Evolutionary conservation across 768 basidiomycete genomes (phyloP), one percentile per base, ranked within the genome.

Genomic region (Amanita pallidorosea): DNA sequence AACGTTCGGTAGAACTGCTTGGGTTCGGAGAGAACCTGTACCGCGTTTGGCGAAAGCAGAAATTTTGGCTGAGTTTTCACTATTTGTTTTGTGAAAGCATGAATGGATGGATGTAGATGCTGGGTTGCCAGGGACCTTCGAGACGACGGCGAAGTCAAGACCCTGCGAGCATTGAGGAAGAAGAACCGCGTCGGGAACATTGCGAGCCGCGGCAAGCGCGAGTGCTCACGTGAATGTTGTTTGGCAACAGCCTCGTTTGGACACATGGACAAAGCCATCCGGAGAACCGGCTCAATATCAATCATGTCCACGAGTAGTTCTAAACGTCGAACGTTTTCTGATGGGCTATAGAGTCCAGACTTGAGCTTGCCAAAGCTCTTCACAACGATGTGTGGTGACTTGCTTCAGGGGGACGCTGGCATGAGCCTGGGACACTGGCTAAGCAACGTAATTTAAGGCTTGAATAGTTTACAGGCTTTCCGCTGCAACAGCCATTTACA

Each of bases 1-100:
- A 91, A 53, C 8, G 60, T 56, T 4, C 53, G 51, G 60, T 83
- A 73, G 55, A 85, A 86, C 20, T 73, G 65, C n/a, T 61, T 51
- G 0, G 84, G 85, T 22, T 70, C 63, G 9, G 65, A 59, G 15
- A 46, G 84, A 66, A 4, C 85, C 65, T n/a, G 63, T 60, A 25
- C 84, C 64, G 47, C 74, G 64, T 37, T 67, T 52, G 1, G 74
- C 64, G n/a, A 63, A 41, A 8, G 75, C 55, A 0, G 63, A 43
- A 80, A 70, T 46, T 62, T 64, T 7, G 80, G 80, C 25, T 71
- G 73, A 20, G 54, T 55, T 22, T 57, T 54, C 2, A 57, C 54
- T 27, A 74, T 55, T 2, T 59, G 47, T 33, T 51, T 44, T 5
- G 66, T 57, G 35, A 72, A 63, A 13, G 61, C 63, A 46, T 59